Evolutionary conservation across 768 basidiomycete species (phyloP).

Genomic region (Pisolithus tinctorius): DNA sequence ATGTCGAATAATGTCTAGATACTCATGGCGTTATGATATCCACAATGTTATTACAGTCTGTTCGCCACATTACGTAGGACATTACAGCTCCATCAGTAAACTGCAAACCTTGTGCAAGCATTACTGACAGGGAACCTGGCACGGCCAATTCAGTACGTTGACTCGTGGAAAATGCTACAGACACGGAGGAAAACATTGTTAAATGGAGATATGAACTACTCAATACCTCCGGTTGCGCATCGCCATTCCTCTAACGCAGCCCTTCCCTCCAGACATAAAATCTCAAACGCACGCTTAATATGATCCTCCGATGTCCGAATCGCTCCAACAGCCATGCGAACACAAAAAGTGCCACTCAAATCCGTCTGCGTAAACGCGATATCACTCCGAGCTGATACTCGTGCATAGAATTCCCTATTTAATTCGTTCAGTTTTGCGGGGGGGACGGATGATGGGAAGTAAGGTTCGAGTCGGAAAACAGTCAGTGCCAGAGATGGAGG

Average conservation of each 20-base stretch:
- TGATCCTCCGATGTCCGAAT: constrained; percentile 58
- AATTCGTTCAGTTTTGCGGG: constrained; percentile 50
- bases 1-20: too few relatives aligned
- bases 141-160: too few relatives aligned
- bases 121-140: too few relatives aligned
- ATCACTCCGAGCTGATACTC: constrained; percentile 52
- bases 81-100: too few relatives aligned
- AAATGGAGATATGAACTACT: too few relatives aligned
- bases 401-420: constrained; percentile 56
- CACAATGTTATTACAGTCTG: too few relatives aligned
- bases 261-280: constrained; percentile 52
- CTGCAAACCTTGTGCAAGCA: too few relatives aligned
- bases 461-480: constrained; percentile 64
- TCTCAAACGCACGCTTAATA: constrained; percentile 51
- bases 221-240: not conserved
- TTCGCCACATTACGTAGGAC: too few relatives aligned
- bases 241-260: constrained; percentile 39
- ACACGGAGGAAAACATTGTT: too few relatives aligned
- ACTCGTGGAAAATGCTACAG: too few relatives aligned
- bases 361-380: constrained; percentile 75
- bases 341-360: constrained; percentile 65
- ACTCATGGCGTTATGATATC: too few relatives aligned
- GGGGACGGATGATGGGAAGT: constrained; percentile 12
- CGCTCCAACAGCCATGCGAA: constrained; percentile 75
- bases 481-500: constrained; percentile 65